Conservation (phyloP, 164 flowering plant genomes). For the Saururus chinensis region DNA sequence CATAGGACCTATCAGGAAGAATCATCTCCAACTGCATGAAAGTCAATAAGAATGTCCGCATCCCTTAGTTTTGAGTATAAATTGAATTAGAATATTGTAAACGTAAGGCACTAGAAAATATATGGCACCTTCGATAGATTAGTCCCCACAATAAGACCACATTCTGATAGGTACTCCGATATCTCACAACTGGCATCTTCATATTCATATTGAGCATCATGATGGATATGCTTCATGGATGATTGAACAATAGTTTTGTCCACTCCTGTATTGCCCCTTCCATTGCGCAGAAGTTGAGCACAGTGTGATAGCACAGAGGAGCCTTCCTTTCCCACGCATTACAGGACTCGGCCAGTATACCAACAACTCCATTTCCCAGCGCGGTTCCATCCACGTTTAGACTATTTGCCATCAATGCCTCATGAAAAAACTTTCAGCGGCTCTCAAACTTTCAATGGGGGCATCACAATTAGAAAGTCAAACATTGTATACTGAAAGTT, state of each 20-base stretch:
- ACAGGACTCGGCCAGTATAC: constrained; percentile 68
- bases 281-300: constrained; percentile 66
- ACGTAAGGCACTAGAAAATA: not conserved
- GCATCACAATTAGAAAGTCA: no score
- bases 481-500: no score
- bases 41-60: constrained; percentile 2
- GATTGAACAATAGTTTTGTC: constrained; percentile 81
- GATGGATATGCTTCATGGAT: constrained; percentile 88
- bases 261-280: constrained; percentile 46
- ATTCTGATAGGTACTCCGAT: constrained; percentile 86
- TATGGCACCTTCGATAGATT: constrained; percentile 81
- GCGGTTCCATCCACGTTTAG: constrained; percentile 8
- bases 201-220: constrained; percentile 66
- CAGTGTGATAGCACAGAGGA: constrained; percentile 85
- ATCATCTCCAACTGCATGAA: constrained; percentile 77
- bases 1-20: constrained; percentile 80
- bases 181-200: constrained; percentile 96
- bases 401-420: no score
- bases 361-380: constrained; percentile 93
- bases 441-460: no score
- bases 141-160: constrained; percentile 84
- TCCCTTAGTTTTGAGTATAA: not conserved
- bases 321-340: constrained; percentile 95
- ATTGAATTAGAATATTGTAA: not conserved
- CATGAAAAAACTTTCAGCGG: no score